Conservation (phyloP, 306 rosid species). For the Cucumis melo region DNA sequence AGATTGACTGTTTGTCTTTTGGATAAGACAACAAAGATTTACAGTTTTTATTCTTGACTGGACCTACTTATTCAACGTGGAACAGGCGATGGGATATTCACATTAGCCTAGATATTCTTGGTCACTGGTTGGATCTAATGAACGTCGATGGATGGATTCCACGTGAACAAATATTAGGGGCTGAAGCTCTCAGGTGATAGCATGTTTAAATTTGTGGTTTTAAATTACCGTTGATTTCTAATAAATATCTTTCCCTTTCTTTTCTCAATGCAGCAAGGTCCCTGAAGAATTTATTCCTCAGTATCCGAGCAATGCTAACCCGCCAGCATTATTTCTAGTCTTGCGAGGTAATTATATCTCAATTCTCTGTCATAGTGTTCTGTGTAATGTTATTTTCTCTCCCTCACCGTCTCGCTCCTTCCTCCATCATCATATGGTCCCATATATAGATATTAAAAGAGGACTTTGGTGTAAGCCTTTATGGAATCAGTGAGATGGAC, state of each 20-base stretch:
- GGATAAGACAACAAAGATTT: neutral
- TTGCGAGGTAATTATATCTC: constrained; percentile 44
- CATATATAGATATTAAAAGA: neutral
- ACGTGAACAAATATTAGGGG: constrained; percentile 93
- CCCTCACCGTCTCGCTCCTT: neutral
- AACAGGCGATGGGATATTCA: constrained; percentile 92
- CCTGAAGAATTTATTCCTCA: constrained; percentile 85
- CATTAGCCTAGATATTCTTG: constrained; percentile 73
- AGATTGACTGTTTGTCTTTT: neutral
- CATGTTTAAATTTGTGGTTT: constrained; percentile 11
- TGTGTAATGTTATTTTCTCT: neutral
- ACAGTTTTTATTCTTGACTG: neutral
- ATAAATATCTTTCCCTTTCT: constrained; percentile 10
- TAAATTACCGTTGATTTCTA: constrained; percentile 1
- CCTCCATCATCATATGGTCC: neutral
- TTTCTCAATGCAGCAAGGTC: constrained; percentile 59
- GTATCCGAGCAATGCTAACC: constrained; percentile 86
- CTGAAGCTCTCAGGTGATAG: constrained; percentile 77
- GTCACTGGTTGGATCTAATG: constrained; percentile 95
- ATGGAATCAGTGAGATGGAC: neutral
- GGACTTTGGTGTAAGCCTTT: neutral
- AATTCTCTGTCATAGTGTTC: neutral
- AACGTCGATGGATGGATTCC: constrained; percentile 99
- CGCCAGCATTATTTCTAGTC: constrained; percentile 74
- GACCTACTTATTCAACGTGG: constrained; percentile 9